These are phyloP conservation scores for Terana coerulea DNA, from an alignment of 768 basidiomycete species.

Conservation along the genomic window DNA sequence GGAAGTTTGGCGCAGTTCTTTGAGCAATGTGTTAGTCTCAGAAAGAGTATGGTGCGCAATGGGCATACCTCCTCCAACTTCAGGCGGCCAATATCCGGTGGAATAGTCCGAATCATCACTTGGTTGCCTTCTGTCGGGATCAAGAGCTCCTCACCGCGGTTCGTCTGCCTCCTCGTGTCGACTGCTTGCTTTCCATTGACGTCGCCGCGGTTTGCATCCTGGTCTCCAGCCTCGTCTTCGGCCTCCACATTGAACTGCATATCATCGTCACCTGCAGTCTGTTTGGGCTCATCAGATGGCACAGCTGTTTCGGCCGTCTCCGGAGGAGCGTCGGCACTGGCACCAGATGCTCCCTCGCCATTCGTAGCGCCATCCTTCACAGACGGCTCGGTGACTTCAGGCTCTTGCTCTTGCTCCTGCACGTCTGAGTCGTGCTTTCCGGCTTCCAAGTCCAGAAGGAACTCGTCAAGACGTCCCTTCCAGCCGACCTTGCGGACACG, in stretches of 20 bases:
- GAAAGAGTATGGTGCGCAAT: constrained; percentile 8
- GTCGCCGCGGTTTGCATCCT: constrained; percentile 38
- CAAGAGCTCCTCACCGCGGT: constrained; percentile 65
- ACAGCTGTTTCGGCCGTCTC: constrained; percentile 24
- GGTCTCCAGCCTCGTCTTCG: constrained; percentile 68
- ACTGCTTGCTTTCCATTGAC: constrained; percentile 40
- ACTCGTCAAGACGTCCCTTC: constrained; percentile 67
- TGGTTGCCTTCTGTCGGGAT: constrained; percentile 74
- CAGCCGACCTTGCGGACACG: constrained; percentile 84
- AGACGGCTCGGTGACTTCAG: constrained; percentile 35
- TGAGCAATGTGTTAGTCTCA: constrained; percentile 9
- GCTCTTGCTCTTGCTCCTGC: constrained; percentile 54
- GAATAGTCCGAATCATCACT: constrained; percentile 93
- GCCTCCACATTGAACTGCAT: constrained; percentile 70
- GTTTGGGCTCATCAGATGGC: constrained; percentile 50
- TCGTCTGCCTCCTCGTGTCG: constrained; percentile 51
- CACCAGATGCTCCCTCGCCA: constrained; percentile 28
- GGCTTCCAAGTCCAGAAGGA: constrained; percentile 75
- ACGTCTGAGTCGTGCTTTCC: constrained; percentile 84
- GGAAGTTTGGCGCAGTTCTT: constrained; percentile 75
- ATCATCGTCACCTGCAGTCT: constrained; percentile 55
- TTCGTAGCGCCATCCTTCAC: constrained; percentile 50
- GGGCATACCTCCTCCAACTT: constrained; percentile 81
- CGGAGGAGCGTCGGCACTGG: constrained; percentile 38
- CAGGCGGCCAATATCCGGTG: constrained; percentile 85